These are phyloP conservation scores for Forsythia viridissima DNA, from an alignment of 257 asterid genomes.

Conservation along the genomic window DNA sequence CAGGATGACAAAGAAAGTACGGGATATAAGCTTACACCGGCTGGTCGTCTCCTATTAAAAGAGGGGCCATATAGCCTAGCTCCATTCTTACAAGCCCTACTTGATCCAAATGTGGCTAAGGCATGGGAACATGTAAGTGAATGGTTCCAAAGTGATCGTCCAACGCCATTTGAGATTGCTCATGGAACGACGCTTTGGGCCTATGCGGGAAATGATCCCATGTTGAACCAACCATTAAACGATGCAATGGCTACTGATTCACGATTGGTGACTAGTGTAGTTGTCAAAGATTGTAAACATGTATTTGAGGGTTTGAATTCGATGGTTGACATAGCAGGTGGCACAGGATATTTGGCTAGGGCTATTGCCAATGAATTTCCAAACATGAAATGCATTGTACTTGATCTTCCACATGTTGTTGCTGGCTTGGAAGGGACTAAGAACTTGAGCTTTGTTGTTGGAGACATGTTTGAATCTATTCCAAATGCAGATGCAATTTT, in stretches of 20 bases:
- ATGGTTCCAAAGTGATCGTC: slow-evolving; percentile 7
- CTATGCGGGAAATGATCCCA: background rate
- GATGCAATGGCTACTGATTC: slow-evolving; percentile 27
- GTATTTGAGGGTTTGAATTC: slow-evolving; percentile 24
- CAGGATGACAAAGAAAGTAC: background rate
- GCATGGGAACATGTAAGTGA: background rate
- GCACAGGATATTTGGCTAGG: slow-evolving; percentile 2
- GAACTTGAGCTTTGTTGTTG: slow-evolving; percentile 3
- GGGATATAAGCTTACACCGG: slow-evolving; percentile 10
- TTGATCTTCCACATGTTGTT: slow-evolving; percentile 4
- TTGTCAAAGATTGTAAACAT: background rate
- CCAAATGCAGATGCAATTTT: slow-evolving; percentile 24
- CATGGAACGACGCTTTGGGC: background rate
- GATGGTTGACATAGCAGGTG: slow-evolving; percentile 11
- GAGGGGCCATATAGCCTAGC: slow-evolving; percentile 9
- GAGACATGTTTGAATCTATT: slow-evolving; percentile 3
- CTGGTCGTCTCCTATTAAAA: slow-evolving; percentile 10
- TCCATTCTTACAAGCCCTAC: background rate
- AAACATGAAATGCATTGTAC: background rate
- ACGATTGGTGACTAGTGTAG: background rate
- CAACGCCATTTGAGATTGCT: slow-evolving; percentile 1
- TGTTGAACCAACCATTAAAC: background rate
- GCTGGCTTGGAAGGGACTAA: background rate
- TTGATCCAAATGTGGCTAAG: background rate
- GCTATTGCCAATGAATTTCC: slow-evolving; percentile 17